Base-by-base conservation (phyloP, 495 filamentous ascomycete species). In the Aspergillus taichungensis region DNA sequence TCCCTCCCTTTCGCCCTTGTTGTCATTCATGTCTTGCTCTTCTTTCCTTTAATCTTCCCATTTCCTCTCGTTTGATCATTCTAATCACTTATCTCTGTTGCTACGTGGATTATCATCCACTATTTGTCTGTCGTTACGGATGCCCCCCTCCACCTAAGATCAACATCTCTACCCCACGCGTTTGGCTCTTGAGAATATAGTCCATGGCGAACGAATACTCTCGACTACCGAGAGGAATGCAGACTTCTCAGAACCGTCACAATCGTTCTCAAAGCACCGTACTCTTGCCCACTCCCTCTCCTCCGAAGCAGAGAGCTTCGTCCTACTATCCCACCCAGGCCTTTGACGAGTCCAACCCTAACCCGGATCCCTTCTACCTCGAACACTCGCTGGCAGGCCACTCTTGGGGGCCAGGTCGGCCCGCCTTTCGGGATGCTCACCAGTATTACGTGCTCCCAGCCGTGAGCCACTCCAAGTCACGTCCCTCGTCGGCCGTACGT, bases 311-410 rank as follows among this genome's bases (percentile, higher is more conserved):
- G 40, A 57, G 59, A 34, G 54, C 47, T n/a, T 68, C 67, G 1
- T 64, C 59, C 24, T 70, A 67, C 39, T 60, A 62, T 35, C 64
- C 67, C 0, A 47, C 53, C 0, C 60, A 61, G 38, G 59, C 53
- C 4, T 33, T 63, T 3, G 67, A 71, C 46, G 67, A 73, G 8
- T 57, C 67, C 14, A 68, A 69, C 36, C 56, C 55, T 14, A 68
- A 69, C 36, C 56, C 55, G 10, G 69, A 72, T 44, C 69, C 69
- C 3, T 73, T 73, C 51, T 73, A 73, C 40, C 63, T 73, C 12
- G 69, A 73, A 40, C 49, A 62, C 34, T 63, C 69, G 9, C 45
- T 73, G 31, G 54, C 61, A 3, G 52, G 50, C 30, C 54, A 60
- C 27, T 47, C 49, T 29, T 62, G 61, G 58, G 48, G 60, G 24